Base-by-base conservation (phyloP, 108 stramenopile species). In the Skeletonema costatum region DNA sequence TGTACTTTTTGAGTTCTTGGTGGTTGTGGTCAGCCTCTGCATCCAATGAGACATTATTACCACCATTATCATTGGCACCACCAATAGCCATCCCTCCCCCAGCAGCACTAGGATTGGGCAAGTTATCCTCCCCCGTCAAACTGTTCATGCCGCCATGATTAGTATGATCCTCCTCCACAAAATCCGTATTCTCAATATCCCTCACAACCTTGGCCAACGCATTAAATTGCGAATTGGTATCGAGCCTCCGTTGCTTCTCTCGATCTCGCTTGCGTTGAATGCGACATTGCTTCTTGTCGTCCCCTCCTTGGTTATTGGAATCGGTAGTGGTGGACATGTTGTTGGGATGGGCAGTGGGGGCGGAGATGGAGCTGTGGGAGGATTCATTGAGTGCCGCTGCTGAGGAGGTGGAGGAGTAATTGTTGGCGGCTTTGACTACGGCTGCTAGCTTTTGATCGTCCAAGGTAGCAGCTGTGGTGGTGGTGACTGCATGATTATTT, bases 241-340 rank as follows among this genome's bases (percentile, higher is more conserved):
- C 91, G 36, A 75, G 84, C 3, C 94, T 65, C 14, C 94, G 83
- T 68, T 92, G 86, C 73, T 93, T 92, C 64, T 95, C 94, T 5
- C 94, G 88, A 51, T 83, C 74, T 32, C 94, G 87, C 44, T 95
- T 95, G 19, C 92, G 87, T 62, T 95, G 91, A 30, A 92, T 85
- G 1, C 92, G 89, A 14, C 79, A 84, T 66, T 81, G 75, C 16
- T 72, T 85, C 68, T 81, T 48, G 10, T 85, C 81, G 13, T 58
- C 60, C 14, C 71, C 70, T 30, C 71, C 70, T 30, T 35, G 30
- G n/a, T 62, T 29, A 41, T 30, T 0, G 0, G 25, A 25, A 25
- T 25, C 25, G 25, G 25, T 25, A 25, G 25, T 25, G 25, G 25
- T 25, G 25, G 25, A n/a, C n/a, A n/a, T n/a, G n/a, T n/a, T n/a